Base-by-base conservation (phyloP, 192 early-diverging fungal species). In the Rhizophlyctis rosea region DNA sequence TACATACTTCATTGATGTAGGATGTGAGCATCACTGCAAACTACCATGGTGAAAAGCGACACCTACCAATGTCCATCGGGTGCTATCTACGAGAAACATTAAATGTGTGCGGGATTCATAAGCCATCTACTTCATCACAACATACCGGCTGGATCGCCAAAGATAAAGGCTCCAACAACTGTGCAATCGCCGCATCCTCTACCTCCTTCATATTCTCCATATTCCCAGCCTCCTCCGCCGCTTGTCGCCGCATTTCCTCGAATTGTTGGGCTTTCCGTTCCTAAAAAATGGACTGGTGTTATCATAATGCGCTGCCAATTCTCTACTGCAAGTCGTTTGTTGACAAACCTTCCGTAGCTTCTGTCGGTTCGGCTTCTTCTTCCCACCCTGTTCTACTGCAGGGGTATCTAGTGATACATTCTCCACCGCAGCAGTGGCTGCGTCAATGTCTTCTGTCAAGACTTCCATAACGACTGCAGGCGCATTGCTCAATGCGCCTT, bases 51-150 rank as follows among this genome's bases (percentile, higher is more conserved):
- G 39, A 44, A 44, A 18, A 44, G 39, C 18, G 23, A 24, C 24
- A 18, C 67, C 54, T 80, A 86, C 87, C 95, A 98, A 71, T 98
- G 95, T 1, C 95, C 95, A 70, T 98, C 93, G 2, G 93, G 82
- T 16, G 71, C 73, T 35, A 98, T 86, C 79, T 87, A n/a, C n/a
- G n/a, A 71, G 24, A 31, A 3, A 35, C 24, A 24, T 32, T 50
- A 30, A 7, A 3, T 25, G 5, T 24, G n/a, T 35, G 29, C 24
- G 34, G 44, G 21, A 48, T 65, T 16, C 32, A 29, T 51, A 34
- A n/a, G 51, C 59, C 39, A 23, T 51, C 4, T 18, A 23, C 11
- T 36, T 24, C 11, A 34, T 28, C 27, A n/a, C 18, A 32, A 57
- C 51, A 53, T 29, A 83, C 83, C 69, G 87, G 78, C 39, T 86